Percentiles rank a stretch among this genome's conserved stretches.
These are phyloP conservation scores for Oxyria digyna DNA, from an alignment of 148 eudicot genomes.

Conservation along the genomic window DNA sequence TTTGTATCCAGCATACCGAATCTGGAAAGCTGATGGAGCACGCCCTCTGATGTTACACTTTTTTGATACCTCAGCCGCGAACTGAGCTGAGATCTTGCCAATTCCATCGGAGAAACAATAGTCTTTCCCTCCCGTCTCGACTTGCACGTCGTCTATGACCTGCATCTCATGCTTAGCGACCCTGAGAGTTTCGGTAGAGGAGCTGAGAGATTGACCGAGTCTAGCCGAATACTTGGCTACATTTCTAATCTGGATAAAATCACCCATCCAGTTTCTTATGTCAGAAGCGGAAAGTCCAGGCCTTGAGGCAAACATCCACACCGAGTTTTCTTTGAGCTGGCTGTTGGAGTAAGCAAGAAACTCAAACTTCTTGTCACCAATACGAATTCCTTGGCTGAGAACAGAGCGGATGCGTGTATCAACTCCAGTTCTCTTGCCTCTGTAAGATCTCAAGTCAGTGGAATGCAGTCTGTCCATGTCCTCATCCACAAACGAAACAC, in stretches of 20 bases:
- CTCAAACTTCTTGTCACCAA: too few species aligned
- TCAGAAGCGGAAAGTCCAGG: conserved; percentile 41
- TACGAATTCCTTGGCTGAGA: conserved; percentile 42
- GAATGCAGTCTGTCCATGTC: conserved; percentile 49
- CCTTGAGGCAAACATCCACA: conserved; percentile 86
- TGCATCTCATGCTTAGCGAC: conserved; percentile 47
- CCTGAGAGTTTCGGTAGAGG: conserved; percentile 67
- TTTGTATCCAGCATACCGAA: conserved; percentile 81
- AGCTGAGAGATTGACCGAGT: conserved; percentile 88
- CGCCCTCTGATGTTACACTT: conserved; percentile 42
- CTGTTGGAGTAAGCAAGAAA: conserved; percentile 92
- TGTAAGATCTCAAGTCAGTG: conserved; percentile 46
- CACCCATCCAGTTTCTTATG: conserved; percentile 82
- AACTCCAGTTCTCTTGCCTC: conserved; percentile 31
- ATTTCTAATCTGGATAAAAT: conserved; percentile 48
- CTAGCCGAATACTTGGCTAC: conserved; percentile 92
- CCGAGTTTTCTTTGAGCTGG: conserved; percentile 71
- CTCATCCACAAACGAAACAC: conserved; percentile 84
- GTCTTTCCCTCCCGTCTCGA: conserved; percentile 9
- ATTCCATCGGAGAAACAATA: conserved; percentile 84
- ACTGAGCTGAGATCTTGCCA: conserved; percentile 67
- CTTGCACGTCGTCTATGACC: conserved; percentile 39
- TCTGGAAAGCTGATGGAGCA: conserved; percentile 75
- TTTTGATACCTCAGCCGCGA: conserved; percentile 51
- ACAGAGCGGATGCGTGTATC: conserved; percentile 41